phyloP scores from a whole-genome alignment of 164 flowering plant species.

The Magnolia officinalis region DNA sequence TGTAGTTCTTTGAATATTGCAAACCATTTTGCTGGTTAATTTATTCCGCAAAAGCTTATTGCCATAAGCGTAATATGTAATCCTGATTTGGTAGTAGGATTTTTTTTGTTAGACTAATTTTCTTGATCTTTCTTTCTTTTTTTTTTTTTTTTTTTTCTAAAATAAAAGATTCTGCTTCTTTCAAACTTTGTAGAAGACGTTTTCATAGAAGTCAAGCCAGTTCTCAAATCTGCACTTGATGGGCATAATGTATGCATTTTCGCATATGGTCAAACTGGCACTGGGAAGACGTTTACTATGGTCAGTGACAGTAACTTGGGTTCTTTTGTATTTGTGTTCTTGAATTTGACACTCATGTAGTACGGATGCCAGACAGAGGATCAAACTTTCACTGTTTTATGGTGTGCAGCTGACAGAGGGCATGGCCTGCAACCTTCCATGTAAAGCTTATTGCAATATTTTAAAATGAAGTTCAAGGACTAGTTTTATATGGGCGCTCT shows the following conservation, averaged over 20 bases:
- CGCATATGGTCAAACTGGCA: constrained; percentile 92
- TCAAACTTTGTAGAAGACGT: constrained; percentile 54
- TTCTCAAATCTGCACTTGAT: constrained; percentile 79
- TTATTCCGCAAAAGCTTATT: too few species aligned
- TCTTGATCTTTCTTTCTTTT: not conserved
- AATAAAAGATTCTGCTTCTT: constrained; percentile 9
- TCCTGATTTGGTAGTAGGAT: too few species aligned
- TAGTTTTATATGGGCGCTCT: not conserved
- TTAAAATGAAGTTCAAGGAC: too few species aligned
- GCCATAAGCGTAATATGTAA: too few species aligned
- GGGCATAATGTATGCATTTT: constrained; percentile 77
- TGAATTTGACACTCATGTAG: not conserved
- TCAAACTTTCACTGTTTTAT: too few species aligned
- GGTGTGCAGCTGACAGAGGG: too few species aligned
- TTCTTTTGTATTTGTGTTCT: not conserved
- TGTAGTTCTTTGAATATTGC: too few species aligned
- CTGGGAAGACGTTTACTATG: constrained; percentile 93
- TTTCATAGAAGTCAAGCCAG: constrained; percentile 65
- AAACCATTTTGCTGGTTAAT: too few species aligned
- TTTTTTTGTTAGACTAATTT: not conserved
- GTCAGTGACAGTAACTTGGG: constrained; percentile 30
- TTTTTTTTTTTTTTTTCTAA: too few species aligned
- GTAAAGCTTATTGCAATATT: too few species aligned
- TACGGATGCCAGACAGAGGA: too few species aligned
- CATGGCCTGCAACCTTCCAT: too few species aligned